A percentile compares a stretch with the other conserved stretches of the same genome.
These are phyloP conservation scores for Secale cereale DNA, from an alignment of 176 grass and related monocot species.

Conservation along the genomic window DNA sequence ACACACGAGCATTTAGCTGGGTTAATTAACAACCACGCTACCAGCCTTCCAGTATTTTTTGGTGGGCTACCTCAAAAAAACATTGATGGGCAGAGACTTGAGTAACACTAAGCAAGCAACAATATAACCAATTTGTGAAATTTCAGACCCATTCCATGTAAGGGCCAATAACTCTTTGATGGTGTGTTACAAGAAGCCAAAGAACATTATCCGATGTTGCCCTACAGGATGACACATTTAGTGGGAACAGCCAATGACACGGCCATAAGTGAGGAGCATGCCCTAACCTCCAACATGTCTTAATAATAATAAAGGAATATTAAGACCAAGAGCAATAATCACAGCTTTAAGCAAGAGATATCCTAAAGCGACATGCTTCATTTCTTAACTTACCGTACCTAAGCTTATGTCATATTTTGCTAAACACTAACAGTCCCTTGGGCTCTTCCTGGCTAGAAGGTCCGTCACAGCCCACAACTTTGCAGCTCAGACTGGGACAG, in stretches of 20 bases:
- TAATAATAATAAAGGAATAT: not conserved
- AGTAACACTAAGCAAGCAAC: not conserved
- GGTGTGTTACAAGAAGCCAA: not conserved
- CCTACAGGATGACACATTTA: not conserved
- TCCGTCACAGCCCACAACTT: too few relatives aligned
- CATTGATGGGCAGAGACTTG: not conserved
- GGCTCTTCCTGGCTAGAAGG: too few relatives aligned
- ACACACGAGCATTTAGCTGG: not conserved
- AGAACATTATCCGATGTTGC: not conserved
- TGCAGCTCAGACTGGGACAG: too few relatives aligned
- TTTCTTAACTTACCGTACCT: too few relatives aligned
- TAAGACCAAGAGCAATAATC: slow-evolving; percentile 19
- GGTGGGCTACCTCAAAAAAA: not conserved
- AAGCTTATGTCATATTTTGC: too few relatives aligned
- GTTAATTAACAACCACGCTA: not conserved
- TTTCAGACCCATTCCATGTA: not conserved
- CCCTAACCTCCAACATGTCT: too few relatives aligned
- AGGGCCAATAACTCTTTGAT: not conserved
- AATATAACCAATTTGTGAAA: not conserved
- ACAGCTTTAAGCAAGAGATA: slow-evolving; percentile 4
- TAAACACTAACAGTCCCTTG: too few relatives aligned
- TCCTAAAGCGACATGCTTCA: not conserved
- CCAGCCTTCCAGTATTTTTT: not conserved
- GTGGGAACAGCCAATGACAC: too few relatives aligned
- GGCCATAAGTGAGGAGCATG: too few relatives aligned